Conservation (phyloP, 768 basidiomycete species). For the Sporobolomyces roseus region DNA sequence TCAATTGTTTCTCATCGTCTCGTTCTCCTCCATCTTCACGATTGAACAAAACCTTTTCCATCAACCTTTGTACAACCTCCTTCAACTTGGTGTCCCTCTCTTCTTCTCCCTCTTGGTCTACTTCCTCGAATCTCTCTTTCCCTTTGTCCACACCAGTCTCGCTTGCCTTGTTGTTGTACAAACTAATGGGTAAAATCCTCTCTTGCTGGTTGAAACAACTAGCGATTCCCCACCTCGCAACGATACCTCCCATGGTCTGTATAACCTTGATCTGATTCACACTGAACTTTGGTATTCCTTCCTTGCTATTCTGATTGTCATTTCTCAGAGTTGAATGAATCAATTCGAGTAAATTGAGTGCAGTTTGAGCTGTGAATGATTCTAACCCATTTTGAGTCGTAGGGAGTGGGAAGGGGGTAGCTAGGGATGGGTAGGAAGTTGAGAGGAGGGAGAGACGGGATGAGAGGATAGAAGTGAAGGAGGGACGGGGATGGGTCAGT, state of each 20-base stretch:
- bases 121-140: not conserved
- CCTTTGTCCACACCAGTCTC: too few species aligned
- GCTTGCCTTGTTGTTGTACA: too few species aligned
- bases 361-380: not conserved
- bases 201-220: not conserved
- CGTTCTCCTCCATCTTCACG: not conserved
- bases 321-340: not conserved
- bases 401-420: not conserved
- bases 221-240: constrained; percentile 22
- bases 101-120: too few species aligned
- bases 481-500: not conserved
- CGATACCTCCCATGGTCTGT: constrained; percentile 15
- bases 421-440: not conserved
- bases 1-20: not conserved
- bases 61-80: too few species aligned
- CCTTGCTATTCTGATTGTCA: not conserved
- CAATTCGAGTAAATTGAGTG: not conserved
- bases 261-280: constrained; percentile 12
- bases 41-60: too few species aligned
- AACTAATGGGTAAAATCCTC: too few species aligned
- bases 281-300: constrained; percentile 18
- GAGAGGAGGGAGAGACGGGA: not conserved
- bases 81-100: too few species aligned
- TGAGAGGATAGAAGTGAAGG: constrained; percentile 11
- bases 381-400: not conserved